These are phyloP conservation scores for Colletotrichum abscissum DNA, from an alignment of 2,329 filamentous ascomycete species.

Conservation along the genomic window DNA sequence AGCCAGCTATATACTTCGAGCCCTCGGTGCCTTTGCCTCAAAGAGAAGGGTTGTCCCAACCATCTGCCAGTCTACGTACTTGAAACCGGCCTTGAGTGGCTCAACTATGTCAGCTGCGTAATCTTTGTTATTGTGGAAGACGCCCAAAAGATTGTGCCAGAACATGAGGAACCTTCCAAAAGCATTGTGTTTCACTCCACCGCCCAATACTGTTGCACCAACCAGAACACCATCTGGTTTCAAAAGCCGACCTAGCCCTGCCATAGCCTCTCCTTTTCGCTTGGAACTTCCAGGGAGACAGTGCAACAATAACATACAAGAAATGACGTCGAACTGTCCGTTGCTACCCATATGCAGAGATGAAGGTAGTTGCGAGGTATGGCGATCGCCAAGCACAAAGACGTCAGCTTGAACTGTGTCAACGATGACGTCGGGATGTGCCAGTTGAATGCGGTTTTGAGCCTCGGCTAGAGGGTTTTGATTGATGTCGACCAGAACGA, in stretches of 20 bases:
- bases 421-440: neutral
- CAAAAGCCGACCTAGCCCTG: neutral
- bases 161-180: conserved; percentile 7
- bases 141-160: neutral
- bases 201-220: conserved; percentile 7
- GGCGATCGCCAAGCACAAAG: neutral
- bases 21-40: conserved; percentile 6
- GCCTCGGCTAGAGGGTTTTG: neutral
- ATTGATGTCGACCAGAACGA: neutral
- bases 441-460: neutral
- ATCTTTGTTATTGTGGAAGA: neutral
- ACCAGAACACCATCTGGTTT: neutral
- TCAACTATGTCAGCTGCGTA: neutral
- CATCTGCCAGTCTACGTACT: neutral
- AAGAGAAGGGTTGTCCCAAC: conserved; percentile 3
- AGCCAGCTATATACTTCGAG: no score
- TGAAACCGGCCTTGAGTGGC: neutral
- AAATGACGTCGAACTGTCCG: neutral
- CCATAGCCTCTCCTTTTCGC: neutral
- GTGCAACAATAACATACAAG: conserved; percentile 4
- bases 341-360: no score
- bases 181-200: neutral
- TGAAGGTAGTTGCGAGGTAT: no score
- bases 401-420: neutral
- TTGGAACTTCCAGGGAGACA: neutral